These are phyloP conservation scores for Plasmodium relictum DNA, from an alignment of 169 alveolate species.

Conservation along the genomic window DNA sequence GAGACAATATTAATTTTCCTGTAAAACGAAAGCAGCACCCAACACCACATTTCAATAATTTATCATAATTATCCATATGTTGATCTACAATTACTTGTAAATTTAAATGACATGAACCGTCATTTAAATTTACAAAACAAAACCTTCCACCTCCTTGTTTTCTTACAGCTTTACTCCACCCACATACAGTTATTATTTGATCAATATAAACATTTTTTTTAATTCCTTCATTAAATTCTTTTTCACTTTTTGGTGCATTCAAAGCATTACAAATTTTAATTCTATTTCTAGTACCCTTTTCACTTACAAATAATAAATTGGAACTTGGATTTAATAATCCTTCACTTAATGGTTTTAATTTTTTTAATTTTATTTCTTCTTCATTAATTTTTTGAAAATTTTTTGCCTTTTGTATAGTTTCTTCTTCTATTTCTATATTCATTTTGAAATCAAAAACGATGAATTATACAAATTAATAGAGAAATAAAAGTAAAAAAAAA, in stretches of 20 bases:
- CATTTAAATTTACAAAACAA: constrained; percentile 95
- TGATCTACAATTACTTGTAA: constrained; percentile 95
- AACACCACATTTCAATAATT: constrained; percentile 80
- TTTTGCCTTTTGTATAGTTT: constrained; percentile 27
- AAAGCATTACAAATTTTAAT: constrained; percentile 44
- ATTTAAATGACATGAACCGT: constrained; percentile 94
- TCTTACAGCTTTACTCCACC: constrained; percentile 97
- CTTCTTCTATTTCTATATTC: constrained; percentile 38
- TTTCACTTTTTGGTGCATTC: constrained; percentile 56
- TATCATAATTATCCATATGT: constrained; percentile 87
- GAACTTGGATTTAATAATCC: constrained; percentile 19
- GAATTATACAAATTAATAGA: too few species aligned
- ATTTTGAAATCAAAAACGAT: constrained; percentile 2
- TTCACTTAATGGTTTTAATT: constrained; percentile 40
- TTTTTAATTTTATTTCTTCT: constrained; percentile 34
- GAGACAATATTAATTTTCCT: constrained; percentile 95
- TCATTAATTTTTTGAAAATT: constrained; percentile 18
- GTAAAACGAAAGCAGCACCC: constrained; percentile 91
- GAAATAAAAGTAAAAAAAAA: background rate
- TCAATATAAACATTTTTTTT: constrained; percentile 78
- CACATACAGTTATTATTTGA: constrained; percentile 90
- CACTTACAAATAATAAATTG: constrained; percentile 30
- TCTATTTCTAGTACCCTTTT: constrained; percentile 41
- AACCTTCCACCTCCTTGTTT: constrained; percentile 94
- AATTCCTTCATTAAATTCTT: constrained; percentile 22